These are phyloP conservation scores for Globisporangium splendens DNA, from an alignment of 352 stramenopile species.

Conservation along the genomic window DNA sequence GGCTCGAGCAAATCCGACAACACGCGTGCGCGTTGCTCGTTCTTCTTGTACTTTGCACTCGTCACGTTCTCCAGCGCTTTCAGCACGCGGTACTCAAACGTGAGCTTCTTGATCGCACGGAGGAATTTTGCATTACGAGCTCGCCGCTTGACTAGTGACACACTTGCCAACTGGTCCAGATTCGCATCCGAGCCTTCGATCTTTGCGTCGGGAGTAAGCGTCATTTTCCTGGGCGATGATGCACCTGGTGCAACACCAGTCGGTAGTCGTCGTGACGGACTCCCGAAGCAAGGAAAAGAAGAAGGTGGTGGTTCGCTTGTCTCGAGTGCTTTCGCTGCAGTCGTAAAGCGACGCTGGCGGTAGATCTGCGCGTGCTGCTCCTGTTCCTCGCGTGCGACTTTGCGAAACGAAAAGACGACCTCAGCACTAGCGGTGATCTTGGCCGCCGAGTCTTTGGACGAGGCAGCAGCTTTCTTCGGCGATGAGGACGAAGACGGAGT, in stretches of 20 bases:
- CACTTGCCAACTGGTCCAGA: neutral
- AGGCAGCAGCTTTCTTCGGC: neutral
- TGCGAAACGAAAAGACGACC: conserved; percentile 12
- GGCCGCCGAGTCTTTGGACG: no score
- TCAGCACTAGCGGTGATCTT: conserved; percentile 4
- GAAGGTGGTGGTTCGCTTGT: neutral
- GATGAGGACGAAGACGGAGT: neutral
- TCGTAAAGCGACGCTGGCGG: neutral
- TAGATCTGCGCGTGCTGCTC: conserved; percentile 9
- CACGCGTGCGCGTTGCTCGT: conserved; percentile 22
- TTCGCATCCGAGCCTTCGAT: no score
- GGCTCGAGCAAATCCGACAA: conserved; percentile 23
- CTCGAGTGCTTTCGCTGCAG: neutral
- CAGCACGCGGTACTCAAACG: conserved; percentile 38
- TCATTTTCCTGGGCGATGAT: neutral
- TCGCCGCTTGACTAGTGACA: neutral
- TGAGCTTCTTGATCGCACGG: conserved; percentile 39
- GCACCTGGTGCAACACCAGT: neutral
- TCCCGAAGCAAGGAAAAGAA: neutral
- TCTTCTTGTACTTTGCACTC: conserved; percentile 34
- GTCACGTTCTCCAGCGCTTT: conserved; percentile 31
- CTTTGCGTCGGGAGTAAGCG: no score
- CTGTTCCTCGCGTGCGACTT: conserved; percentile 8
- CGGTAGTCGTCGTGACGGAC: neutral
- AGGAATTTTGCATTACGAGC: conserved; percentile 25